Percentiles rank a stretch among this genome's conserved stretches.
These are phyloP conservation scores for Piromyces finnis DNA, from an alignment of 192 early-diverging fungal species.

Conservation along the genomic window DNA sequence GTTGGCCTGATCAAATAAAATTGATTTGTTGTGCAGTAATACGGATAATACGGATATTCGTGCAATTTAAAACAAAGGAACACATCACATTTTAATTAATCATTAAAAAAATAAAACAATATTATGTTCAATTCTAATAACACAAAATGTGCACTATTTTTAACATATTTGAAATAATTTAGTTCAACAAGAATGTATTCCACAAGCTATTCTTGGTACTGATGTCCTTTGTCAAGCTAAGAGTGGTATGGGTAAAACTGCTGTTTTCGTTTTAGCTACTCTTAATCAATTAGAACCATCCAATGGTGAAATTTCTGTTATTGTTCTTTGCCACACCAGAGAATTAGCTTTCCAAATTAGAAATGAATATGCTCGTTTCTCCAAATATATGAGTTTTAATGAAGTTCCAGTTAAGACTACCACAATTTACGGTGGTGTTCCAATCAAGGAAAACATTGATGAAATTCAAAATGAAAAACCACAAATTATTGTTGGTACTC, in stretches of 20 bases:
- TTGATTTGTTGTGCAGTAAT: too few relatives aligned
- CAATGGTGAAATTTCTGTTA: conserved; percentile 47
- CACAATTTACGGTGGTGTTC: conserved; percentile 14
- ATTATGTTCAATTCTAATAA: too few relatives aligned
- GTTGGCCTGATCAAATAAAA: too few relatives aligned
- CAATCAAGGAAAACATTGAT: conserved; percentile 60
- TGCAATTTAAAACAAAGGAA: too few relatives aligned
- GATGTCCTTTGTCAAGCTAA: conserved; percentile 98
- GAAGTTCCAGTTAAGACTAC: too few relatives aligned
- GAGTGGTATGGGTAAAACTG: conserved; percentile 97
- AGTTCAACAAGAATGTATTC: conserved; percentile 98
- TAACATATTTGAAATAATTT: neutral
- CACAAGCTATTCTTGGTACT: conserved; percentile 88
- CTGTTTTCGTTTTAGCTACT: conserved; percentile 89
- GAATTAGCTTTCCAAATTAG: conserved; percentile 97
- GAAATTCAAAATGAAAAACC: conserved; percentile 79
- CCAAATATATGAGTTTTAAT: conserved; percentile 53
- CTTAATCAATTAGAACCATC: conserved; percentile 80
- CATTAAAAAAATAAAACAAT: too few relatives aligned
- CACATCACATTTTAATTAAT: too few relatives aligned
- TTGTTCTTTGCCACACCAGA: conserved; percentile 94
- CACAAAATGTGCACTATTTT: too few relatives aligned
- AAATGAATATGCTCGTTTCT: conserved; percentile 91
- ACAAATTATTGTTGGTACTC: conserved; percentile 92
- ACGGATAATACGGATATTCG: too few relatives aligned